These are phyloP conservation scores for Zygotorulaspora danielsina DNA, from an alignment of 805 yeast species.

Conservation along the genomic window DNA sequence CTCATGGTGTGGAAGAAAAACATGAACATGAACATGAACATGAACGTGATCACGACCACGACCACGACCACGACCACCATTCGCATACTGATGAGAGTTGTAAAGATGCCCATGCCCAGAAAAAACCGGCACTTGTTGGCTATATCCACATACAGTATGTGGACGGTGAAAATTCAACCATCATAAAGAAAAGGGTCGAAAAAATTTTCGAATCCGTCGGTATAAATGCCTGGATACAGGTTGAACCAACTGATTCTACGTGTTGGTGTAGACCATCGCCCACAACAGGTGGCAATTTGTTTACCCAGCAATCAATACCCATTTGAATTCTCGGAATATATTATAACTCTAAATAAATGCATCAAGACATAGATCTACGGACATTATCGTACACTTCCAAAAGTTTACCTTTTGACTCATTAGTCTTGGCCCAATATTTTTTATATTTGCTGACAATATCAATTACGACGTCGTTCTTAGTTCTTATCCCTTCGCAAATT, in stretches of 20 bases:
- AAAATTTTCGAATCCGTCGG: slow-evolving; percentile 46
- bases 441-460: slow-evolving; percentile 55
- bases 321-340: neutral
- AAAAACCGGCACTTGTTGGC: slow-evolving; percentile 52
- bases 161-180: slow-evolving; percentile 60
- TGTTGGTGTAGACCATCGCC: slow-evolving; percentile 61
- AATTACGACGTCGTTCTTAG: slow-evolving; percentile 50
- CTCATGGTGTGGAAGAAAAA: slow-evolving; percentile 22
- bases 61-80: slow-evolving; percentile 45
- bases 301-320: slow-evolving; percentile 9
- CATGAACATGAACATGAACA: slow-evolving; percentile 30
- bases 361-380: slow-evolving; percentile 18
- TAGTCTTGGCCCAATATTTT: slow-evolving; percentile 41
- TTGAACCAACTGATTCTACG: slow-evolving; percentile 56
- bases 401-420: slow-evolving; percentile 25
- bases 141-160: slow-evolving; percentile 74
- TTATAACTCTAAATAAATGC: neutral
- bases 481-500: slow-evolving; percentile 61
- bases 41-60: slow-evolving; percentile 24
- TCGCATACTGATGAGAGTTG: slow-evolving; percentile 24
- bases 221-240: slow-evolving; percentile 58
- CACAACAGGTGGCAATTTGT: neutral
- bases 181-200: slow-evolving; percentile 57
- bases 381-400: slow-evolving; percentile 31
- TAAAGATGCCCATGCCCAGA: slow-evolving; percentile 25